Conservation (phyloP, 1,284 basidiomycete genomes). For the Moesziomyces aphidis region DNA sequence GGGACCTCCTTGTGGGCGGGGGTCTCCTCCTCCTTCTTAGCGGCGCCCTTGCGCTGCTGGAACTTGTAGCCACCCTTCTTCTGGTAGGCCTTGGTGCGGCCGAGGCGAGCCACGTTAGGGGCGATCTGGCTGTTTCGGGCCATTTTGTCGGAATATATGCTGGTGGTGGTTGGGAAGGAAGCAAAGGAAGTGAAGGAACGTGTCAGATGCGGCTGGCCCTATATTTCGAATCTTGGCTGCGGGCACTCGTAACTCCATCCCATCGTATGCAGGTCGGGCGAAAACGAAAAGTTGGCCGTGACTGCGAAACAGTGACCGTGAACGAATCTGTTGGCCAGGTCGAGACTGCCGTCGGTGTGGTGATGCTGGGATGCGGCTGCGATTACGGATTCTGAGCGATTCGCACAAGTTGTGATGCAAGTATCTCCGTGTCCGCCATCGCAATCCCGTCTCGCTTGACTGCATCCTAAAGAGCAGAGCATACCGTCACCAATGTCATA, state of each 20-base stretch:
- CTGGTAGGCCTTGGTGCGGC: conserved; percentile 73
- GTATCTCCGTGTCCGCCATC: too few relatives aligned
- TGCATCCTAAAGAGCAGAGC: too few relatives aligned
- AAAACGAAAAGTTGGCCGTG: too few relatives aligned
- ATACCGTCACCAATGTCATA: too few relatives aligned
- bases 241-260: not conserved
- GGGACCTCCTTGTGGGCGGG: conserved; percentile 79
- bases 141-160: conserved; percentile 73
- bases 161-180: conserved; percentile 15
- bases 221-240: not conserved
- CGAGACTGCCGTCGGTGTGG: too few relatives aligned
- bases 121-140: conserved; percentile 85
- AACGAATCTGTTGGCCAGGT: too few relatives aligned
- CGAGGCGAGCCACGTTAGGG: conserved; percentile 82
- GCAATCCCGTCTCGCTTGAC: too few relatives aligned
- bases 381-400: too few relatives aligned
- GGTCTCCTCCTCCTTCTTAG: conserved; percentile 73
- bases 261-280: not conserved
- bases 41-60: conserved; percentile 77
- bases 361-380: too few relatives aligned
- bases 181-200: not conserved
- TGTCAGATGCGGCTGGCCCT: conserved; percentile 18
- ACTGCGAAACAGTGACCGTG: too few relatives aligned
- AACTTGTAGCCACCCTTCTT: conserved; percentile 82
- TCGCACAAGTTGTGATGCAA: too few relatives aligned